phyloP scores from a whole-genome alignment of 805 yeast genomes.

The Metschnikowia reukaufii region DNA sequence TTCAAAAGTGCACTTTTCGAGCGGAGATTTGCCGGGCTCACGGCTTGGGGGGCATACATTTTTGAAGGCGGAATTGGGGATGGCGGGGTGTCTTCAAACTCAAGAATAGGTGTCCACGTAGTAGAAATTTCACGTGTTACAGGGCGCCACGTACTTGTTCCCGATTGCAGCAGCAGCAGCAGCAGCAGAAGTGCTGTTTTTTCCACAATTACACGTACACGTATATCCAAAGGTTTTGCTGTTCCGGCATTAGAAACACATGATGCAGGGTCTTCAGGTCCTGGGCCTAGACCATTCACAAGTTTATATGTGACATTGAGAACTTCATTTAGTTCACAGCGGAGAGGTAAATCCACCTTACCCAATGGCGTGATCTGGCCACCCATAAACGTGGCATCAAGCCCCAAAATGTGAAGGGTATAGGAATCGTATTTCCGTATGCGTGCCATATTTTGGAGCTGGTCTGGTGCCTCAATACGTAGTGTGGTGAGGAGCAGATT shows the following conservation, averaged over 20 bases:
- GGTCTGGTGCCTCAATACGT: conserved; percentile 48
- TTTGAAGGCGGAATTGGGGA: not conserved
- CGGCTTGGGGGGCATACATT: conserved; percentile 1
- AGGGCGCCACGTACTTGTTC: conserved; percentile 8
- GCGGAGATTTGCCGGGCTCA: conserved; percentile 10
- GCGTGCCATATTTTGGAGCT: conserved; percentile 20
- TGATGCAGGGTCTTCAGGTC: too few species aligned
- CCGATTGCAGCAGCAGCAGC: not conserved
- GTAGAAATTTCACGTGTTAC: conserved; percentile 34
- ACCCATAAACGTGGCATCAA: conserved; percentile 27
- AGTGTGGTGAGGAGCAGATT: conserved; percentile 47
- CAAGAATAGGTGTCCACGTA: conserved; percentile 42
- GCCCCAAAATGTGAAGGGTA: conserved; percentile 24
- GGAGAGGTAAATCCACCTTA: conserved; percentile 10
- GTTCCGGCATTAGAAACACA: not conserved
- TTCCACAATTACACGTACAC: conserved; percentile 28
- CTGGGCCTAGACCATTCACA: conserved; percentile 33
- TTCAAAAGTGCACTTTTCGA: conserved; percentile 6
- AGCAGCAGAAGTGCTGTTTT: conserved; percentile 1
- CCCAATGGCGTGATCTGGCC: conserved; percentile 28
- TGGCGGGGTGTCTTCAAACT: conserved; percentile 20
- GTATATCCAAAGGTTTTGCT: conserved; percentile 20
- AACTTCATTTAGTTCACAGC: conserved; percentile 12
- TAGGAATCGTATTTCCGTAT: conserved; percentile 11
- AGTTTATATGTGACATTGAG: conserved; percentile 14